Conservation (phyloP, 2,329 filamentous ascomycete genomes). For the Aspergillus pseudoviridinutans region DNA sequence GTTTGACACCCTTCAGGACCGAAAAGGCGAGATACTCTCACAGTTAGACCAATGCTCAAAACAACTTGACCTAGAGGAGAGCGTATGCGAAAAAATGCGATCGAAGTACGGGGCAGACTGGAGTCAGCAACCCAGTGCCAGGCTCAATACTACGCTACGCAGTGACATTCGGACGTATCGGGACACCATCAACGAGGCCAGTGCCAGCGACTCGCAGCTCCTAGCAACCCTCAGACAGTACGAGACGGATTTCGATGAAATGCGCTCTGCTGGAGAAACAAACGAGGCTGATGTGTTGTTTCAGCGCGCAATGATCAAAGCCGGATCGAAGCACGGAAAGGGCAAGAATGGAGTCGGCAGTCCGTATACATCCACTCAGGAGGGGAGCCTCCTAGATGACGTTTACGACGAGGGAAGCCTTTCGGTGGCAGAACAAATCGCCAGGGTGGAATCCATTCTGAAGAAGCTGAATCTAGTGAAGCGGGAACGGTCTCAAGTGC, state of each 20-base stretch:
- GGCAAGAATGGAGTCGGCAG: conserved; percentile 61
- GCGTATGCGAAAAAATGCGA: conserved; percentile 97
- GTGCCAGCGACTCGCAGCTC: conserved; percentile 78
- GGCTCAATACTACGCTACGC: conserved; percentile 80
- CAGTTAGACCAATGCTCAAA: conserved; percentile 77
- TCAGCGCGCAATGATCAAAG: conserved; percentile 78
- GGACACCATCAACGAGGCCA: conserved; percentile 84
- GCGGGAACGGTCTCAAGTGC: conserved; percentile 80
- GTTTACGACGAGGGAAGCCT: conserved; percentile 78
- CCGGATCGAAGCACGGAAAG: conserved; percentile 54
- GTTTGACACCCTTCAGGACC: conserved; percentile 72
- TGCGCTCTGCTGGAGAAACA: conserved; percentile 81
- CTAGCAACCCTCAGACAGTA: conserved; percentile 80
- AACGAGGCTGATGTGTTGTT: conserved; percentile 87
- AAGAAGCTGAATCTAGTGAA: conserved; percentile 91
- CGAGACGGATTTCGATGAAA: conserved; percentile 87
- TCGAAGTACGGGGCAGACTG: conserved; percentile 94
- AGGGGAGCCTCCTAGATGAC: conserved; percentile 82
- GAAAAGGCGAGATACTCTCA: conserved; percentile 70
- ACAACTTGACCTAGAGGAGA: conserved; percentile 93
- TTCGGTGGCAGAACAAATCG: conserved; percentile 86
- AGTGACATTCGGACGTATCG: conserved; percentile 84
- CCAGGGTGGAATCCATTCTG: conserved; percentile 80
- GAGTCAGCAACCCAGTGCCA: conserved; percentile 93
- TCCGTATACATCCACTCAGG: conserved; percentile 53